phyloP scores from a whole-genome alignment of 108 stramenopile genomes.

The Conticribra weissflogii region DNA sequence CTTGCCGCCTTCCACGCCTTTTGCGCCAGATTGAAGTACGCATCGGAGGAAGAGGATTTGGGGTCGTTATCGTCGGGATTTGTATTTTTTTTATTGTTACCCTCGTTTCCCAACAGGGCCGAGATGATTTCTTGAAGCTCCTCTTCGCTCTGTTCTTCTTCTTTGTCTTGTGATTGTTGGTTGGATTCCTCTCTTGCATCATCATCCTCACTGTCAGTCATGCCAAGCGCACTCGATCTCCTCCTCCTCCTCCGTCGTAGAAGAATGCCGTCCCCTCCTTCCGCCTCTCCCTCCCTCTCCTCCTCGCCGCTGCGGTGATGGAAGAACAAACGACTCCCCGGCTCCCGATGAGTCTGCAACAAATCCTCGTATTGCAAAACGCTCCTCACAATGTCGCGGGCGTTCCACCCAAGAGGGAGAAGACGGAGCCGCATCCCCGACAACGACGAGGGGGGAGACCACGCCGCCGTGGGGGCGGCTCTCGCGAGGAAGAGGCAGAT shows the following conservation, averaged over 20 bases:
- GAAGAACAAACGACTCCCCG: no score
- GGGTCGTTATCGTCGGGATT: not conserved
- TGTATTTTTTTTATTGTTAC: not conserved
- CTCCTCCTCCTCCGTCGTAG: no score
- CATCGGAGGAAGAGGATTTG: not conserved
- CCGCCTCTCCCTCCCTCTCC: no score
- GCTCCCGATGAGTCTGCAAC: no score
- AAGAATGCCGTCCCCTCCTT: no score
- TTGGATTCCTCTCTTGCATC: not conserved
- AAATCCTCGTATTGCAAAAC: not conserved
- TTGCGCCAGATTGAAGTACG: not conserved
- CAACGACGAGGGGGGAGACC: not conserved
- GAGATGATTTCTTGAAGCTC: not conserved
- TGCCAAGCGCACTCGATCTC: no score
- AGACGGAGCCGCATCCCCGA: no score
- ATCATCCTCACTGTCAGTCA: not conserved
- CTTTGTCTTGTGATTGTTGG: not conserved
- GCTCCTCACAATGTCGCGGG: not conserved
- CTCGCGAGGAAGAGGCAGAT: not conserved
- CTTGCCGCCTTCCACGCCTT: not conserved
- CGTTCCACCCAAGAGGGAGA: not conserved
- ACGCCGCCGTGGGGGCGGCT: not conserved
- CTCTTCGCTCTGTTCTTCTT: not conserved
- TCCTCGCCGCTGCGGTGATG: no score
- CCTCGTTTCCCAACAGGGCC: not conserved